Percentiles rank a stretch among this genome's conserved stretches.
phyloP scores from a whole-genome alignment of 176 grass and related monocot species.

The Stipa capillata region DNA sequence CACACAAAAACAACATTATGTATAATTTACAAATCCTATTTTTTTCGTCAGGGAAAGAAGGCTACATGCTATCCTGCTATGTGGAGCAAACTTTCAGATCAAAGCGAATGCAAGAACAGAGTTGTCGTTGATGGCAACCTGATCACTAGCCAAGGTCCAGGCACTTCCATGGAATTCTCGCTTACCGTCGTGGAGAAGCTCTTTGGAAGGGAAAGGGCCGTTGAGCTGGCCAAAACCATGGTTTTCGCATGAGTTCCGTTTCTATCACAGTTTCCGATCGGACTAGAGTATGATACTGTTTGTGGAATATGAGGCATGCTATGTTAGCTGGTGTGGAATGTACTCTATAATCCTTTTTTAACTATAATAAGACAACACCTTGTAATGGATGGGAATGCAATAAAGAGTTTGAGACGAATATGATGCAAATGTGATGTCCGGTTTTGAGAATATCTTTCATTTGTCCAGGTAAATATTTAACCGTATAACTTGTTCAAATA shows the following conservation, averaged over 20 bases:
- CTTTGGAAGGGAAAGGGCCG: conserved; percentile 41
- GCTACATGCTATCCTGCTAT: conserved; percentile 57
- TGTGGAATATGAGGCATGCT: conserved; percentile 29
- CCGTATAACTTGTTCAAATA: no score
- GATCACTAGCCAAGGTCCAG: conserved; percentile 76
- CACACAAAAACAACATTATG: not conserved
- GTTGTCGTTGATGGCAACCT: conserved; percentile 66
- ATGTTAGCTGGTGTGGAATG: not conserved
- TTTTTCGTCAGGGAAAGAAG: conserved; percentile 70
- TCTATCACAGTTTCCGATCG: not conserved
- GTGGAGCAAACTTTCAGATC: conserved; percentile 58
- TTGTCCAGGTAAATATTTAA: no score
- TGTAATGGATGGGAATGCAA: conserved; percentile 10
- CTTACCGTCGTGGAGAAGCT: conserved; percentile 60
- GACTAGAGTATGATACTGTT: not conserved
- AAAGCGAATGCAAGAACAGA: conserved; percentile 59
- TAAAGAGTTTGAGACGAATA: not conserved
- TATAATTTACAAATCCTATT: not conserved
- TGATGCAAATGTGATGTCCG: not conserved
- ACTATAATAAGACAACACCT: not conserved
- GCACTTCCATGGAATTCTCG: conserved; percentile 60
- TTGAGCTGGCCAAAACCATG: conserved; percentile 55
- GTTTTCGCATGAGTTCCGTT: conserved; percentile 37
- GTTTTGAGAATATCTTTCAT: no score
- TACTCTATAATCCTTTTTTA: not conserved